A percentile compares a stretch with the other conserved stretches of the same genome.
Evolutionary conservation across 768 basidiomycete genomes (phyloP).

Genomic region (Fomitopsis serialis): DNA sequence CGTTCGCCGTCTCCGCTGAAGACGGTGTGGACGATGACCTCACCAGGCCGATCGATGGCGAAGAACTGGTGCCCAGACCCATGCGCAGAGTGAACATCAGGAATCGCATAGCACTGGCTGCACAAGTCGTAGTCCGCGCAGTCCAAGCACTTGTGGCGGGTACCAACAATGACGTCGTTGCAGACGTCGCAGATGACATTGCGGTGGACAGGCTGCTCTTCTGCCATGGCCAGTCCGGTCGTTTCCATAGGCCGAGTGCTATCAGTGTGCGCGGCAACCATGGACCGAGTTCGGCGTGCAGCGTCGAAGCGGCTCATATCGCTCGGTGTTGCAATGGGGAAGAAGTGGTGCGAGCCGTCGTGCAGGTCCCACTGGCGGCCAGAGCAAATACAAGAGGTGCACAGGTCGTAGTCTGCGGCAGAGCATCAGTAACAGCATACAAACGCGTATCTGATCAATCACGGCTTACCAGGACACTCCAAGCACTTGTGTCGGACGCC

Average conservation of each 20-base stretch:
- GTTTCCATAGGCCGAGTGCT: too few relatives aligned
- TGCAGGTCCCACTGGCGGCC: constrained; percentile 7
- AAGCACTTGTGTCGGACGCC: constrained; percentile 76
- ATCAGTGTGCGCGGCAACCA: too few relatives aligned
- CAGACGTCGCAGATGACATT: constrained; percentile 69
- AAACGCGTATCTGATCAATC: neutral
- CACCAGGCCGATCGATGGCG: constrained; percentile 59
- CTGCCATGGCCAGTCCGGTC: neutral
- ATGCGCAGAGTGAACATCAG: constrained; percentile 12
- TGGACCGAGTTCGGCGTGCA: constrained; percentile 1
- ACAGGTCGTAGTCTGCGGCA: constrained; percentile 17
- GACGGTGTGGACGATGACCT: constrained; percentile 60
- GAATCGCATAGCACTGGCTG: constrained; percentile 10
- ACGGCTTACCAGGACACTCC: constrained; percentile 46
- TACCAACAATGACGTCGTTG: constrained; percentile 47
- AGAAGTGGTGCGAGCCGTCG: constrained; percentile 15
- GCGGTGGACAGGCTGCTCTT: constrained; percentile 30
- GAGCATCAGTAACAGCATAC: neutral
- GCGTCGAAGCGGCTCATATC: constrained; percentile 5
- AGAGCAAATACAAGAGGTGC: constrained; percentile 11
- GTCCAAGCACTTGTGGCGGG: constrained; percentile 77
- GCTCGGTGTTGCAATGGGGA: constrained; percentile 13
- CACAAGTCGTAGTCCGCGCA: constrained; percentile 41
- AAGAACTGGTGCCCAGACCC: constrained; percentile 66
- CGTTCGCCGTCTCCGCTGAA: constrained; percentile 36